phyloP scores from a whole-genome alignment of 768 basidiomycete species.

The Auricularia cornea region DNA sequence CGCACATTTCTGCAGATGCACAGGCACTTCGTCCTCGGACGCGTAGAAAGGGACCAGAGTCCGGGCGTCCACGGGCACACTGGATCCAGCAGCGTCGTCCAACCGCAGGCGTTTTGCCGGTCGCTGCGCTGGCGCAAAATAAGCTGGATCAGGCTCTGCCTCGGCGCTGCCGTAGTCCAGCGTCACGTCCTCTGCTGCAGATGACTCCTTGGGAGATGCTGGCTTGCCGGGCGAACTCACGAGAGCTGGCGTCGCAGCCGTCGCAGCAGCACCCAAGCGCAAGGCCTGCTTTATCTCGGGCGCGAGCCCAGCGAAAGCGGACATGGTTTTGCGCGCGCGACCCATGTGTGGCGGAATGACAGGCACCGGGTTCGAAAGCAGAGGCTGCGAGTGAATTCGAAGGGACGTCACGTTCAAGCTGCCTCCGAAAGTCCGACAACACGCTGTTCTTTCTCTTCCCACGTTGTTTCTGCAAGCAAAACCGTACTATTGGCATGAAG shows the following conservation, averaged over 20 bases:
- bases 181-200: conserved; percentile 30
- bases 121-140: conserved; percentile 12
- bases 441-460: too few species aligned
- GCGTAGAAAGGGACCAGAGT: conserved; percentile 67
- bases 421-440: too few species aligned
- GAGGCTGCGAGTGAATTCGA: too few species aligned
- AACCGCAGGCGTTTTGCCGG: neutral
- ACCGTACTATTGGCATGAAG: too few species aligned
- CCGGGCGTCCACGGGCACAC: conserved; percentile 42
- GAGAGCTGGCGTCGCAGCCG: too few species aligned
- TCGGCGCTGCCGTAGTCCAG: conserved; percentile 31
- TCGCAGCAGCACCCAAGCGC: conserved; percentile 9
- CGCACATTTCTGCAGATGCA: conserved; percentile 77
- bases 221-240: conserved; percentile 40
- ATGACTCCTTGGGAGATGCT: conserved; percentile 40
- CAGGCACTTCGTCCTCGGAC: conserved; percentile 58
- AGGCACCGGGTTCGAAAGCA: neutral
- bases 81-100: neutral
- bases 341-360: neutral
- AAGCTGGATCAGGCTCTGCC: conserved; percentile 16
- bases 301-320: neutral
- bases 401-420: too few species aligned
- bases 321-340: neutral
- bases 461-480: too few species aligned
- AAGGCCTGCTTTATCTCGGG: conserved; percentile 29